Evolutionary conservation across 2,329 filamentous ascomycete genomes (phyloP).

Genomic region (Leptographium procerum): DNA sequence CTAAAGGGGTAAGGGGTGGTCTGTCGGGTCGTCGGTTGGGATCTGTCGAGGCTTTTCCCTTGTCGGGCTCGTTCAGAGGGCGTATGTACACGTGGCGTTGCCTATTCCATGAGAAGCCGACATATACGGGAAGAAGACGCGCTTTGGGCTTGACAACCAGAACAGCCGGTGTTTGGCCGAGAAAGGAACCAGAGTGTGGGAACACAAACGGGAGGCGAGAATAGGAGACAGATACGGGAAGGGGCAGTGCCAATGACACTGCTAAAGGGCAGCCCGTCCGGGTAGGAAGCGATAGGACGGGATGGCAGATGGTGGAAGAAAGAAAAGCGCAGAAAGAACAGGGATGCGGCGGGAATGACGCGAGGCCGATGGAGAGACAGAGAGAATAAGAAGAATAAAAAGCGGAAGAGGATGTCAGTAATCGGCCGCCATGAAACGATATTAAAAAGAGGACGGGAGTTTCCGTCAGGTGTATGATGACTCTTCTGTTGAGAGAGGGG

Average conservation of each 20-base stretch:
- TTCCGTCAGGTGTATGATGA: neutral
- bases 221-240: neutral
- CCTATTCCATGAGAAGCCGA: neutral
- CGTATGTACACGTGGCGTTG: neutral
- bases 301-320: neutral
- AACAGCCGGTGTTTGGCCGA: too few relatives aligned
- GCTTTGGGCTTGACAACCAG: neutral
- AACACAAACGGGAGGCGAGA: neutral
- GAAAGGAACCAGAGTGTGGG: neutral
- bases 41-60: neutral
- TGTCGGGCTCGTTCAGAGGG: neutral
- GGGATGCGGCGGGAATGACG: neutral
- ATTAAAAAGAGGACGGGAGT: neutral
- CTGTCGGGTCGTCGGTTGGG: neutral
- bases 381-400: too few relatives aligned
- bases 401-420: neutral
- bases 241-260: neutral
- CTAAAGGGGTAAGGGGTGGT: neutral
- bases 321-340: neutral
- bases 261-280: neutral
- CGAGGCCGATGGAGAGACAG: neutral
- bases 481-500: neutral
- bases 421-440: neutral
- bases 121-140: neutral
- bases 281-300: neutral